Conservation (phyloP, 2,329 filamentous ascomycete species). For the Talaromyces sp. region DNA sequence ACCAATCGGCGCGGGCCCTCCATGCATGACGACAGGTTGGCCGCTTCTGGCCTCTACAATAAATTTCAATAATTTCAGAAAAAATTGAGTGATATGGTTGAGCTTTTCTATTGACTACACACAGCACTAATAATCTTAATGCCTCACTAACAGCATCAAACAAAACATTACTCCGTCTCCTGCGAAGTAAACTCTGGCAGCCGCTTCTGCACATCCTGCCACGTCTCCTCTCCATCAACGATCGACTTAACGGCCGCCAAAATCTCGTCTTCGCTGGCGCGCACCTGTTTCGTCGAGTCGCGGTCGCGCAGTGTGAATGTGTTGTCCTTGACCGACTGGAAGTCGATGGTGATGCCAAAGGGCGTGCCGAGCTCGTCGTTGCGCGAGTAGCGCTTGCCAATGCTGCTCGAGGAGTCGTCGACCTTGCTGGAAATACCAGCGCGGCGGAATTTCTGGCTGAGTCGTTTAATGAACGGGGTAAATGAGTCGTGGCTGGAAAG, state of each 20-base stretch:
- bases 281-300: slow-evolving; percentile 86
- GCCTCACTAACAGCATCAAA: not conserved
- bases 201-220: slow-evolving; percentile 67
- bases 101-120: not conserved
- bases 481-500: slow-evolving; percentile 78
- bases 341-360: slow-evolving; percentile 90
- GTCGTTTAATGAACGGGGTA: slow-evolving; percentile 65
- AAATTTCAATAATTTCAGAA: not conserved
- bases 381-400: slow-evolving; percentile 89
- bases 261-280: slow-evolving; percentile 75
- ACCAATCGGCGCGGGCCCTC: not conserved
- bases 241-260: slow-evolving; percentile 65
- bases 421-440: slow-evolving; percentile 77
- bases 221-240: slow-evolving; percentile 58
- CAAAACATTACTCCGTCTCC: slow-evolving; percentile 42
- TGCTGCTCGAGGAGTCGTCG: slow-evolving; percentile 85
- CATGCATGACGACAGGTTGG: no score
- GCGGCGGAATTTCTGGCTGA: slow-evolving; percentile 71
- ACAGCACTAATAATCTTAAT: not conserved
- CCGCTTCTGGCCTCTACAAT: no score
- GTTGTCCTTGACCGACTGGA: slow-evolving; percentile 85
- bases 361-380: slow-evolving; percentile 96
- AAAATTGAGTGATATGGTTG: not conserved
- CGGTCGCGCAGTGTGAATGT: slow-evolving; percentile 84
- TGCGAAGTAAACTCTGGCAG: slow-evolving; percentile 82